Conservation (phyloP, 2,329 filamentous ascomycete species). For the Acephala macrosclerotiorum region DNA sequence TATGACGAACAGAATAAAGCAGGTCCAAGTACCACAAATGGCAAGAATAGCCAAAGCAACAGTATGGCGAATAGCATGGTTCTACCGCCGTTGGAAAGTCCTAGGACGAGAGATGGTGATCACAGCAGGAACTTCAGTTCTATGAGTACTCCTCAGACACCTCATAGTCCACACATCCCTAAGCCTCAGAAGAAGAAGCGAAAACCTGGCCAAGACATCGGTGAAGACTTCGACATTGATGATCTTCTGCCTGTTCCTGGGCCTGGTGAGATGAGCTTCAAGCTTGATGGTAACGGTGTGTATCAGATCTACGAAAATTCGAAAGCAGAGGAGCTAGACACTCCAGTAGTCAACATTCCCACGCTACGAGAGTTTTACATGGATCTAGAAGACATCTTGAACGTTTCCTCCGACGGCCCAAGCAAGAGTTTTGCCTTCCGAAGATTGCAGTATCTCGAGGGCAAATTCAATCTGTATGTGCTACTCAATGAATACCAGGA, state of each 20-base stretch:
- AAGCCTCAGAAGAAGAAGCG: conserved; percentile 66
- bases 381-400: conserved; percentile 86
- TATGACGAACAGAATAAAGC: conserved; percentile 54
- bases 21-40: conserved; percentile 32
- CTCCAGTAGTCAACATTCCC: conserved; percentile 83
- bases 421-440: conserved; percentile 98
- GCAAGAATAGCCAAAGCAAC: conserved; percentile 54
- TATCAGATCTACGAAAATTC: conserved; percentile 88
- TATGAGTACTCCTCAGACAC: conserved; percentile 41
- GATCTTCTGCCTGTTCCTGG: conserved; percentile 79
- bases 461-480: conserved; percentile 94
- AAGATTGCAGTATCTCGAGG: conserved; percentile 92
- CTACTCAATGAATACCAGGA: conserved; percentile 97
- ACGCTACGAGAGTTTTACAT: conserved; percentile 96
- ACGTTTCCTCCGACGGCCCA: conserved; percentile 92
- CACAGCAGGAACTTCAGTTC: conserved; percentile 29
- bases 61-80: conserved; percentile 49
- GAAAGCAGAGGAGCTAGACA: conserved; percentile 65
- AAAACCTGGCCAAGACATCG: conserved; percentile 89
- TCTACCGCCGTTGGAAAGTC: conserved; percentile 41
- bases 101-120: conserved; percentile 35
- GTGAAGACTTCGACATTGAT: conserved; percentile 87
- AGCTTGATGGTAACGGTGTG: conserved; percentile 83
- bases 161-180: conserved; percentile 45
- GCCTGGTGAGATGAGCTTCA: conserved; percentile 73